Conservation (phyloP, 1,284 basidiomycete genomes). For the Inonotus obliquus region DNA sequence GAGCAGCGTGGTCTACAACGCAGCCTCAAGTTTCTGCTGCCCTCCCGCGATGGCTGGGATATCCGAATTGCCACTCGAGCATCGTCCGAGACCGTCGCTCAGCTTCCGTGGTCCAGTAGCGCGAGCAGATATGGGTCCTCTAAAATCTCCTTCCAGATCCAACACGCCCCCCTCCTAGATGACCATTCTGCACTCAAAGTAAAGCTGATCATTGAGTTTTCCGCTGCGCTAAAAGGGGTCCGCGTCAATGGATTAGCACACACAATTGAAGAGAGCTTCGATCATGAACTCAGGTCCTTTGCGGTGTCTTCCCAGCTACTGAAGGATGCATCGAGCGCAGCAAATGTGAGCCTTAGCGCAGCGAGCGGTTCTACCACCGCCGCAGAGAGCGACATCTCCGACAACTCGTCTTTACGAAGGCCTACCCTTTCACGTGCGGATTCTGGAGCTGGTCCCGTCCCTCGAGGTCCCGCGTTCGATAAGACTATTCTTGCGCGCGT, state of each 20-base stretch:
- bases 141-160: conserved; percentile 61
- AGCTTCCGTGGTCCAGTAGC: conserved; percentile 71
- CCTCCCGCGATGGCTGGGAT: conserved; percentile 86
- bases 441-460: conserved; percentile 24
- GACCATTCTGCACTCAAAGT: conserved; percentile 78
- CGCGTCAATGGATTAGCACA: conserved; percentile 83
- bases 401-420: conserved; percentile 26
- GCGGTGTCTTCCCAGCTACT: conserved; percentile 52
- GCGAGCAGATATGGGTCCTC: conserved; percentile 38
- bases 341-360: conserved; percentile 62
- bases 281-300: conserved; percentile 57
- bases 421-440: conserved; percentile 31
- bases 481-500: conserved; percentile 82
- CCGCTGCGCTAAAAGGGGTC: conserved; percentile 68
- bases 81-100: conserved; percentile 65
- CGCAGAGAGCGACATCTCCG: conserved; percentile 22
- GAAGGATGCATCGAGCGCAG: conserved; percentile 66
- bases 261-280: conserved; percentile 57
- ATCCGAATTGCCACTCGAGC: conserved; percentile 70
- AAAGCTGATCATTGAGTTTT: conserved; percentile 73
- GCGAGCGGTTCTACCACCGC: conserved; percentile 45
- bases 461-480: conserved; percentile 58
- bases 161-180: conserved; percentile 68
- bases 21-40: conserved; percentile 77
- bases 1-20: conserved; percentile 67